Base-by-base conservation (phyloP, 1,284 basidiomycete genomes). In the Ceratobasidium sp. region DNA sequence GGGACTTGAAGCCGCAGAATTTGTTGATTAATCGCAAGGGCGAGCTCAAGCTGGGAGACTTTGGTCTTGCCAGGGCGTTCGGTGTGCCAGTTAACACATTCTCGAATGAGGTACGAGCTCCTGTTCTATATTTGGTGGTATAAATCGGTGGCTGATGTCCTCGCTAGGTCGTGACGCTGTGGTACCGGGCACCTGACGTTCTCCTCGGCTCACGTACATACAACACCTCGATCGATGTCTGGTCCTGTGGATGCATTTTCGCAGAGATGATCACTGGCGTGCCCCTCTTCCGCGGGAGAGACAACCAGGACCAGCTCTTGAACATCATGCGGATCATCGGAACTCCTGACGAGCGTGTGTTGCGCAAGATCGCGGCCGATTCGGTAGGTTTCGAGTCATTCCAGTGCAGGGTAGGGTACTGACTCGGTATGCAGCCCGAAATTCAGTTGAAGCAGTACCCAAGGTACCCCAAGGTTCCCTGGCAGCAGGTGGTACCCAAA, bases 161-260 rank as follows among this genome's bases (percentile, higher is more conserved):
- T 24, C 43, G 2, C 77, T 19, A 96, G 94, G 95, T 97, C 75
- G 98, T 99, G 37, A 99, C 98, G 5, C 86, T 99, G 14, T 99
- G 98, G 98, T 99, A 99, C 83, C 94, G 98, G 74, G 97, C 98
- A 0, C 98, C 98, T 0, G 98, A 99, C 81, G 98, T 99, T 54
- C 88, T 99, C 19, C 89, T 99, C 76, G 98, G 98, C 66, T 98
- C 95, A 49, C 89, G 98, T 72, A 98, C 97, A 69, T 99, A 99
- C 83, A 96, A 93, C 81, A 99, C 98, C 1, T 97, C 94, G 24
- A 98, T 99, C 81, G 98, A 99, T 83, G 95, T 99, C 76, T 99
- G 98, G 98, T 97, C 94, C 6, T 98, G 96, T 74, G 98, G 98
- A 7, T 99, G 98, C 81, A 99, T 99, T 81, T 98, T 99, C 82